phyloP scores from a whole-genome alignment of 2,329 filamentous ascomycete species.

The Aspergillus candidus region DNA sequence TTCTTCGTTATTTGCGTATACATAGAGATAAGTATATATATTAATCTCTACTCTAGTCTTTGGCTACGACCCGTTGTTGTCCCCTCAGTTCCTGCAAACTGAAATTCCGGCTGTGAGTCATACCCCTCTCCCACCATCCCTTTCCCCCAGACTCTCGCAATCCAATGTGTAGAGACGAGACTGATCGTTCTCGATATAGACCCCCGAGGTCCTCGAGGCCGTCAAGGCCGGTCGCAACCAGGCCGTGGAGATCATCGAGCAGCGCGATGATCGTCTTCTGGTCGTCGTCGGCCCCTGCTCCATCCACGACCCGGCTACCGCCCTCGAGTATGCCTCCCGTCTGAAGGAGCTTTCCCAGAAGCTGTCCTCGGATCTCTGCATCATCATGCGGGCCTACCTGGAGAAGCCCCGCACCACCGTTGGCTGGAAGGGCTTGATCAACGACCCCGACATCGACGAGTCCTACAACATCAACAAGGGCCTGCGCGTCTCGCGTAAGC shows the following conservation, averaged over 20 bases:
- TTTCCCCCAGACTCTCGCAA: background rate
- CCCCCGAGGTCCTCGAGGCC: constrained; percentile 34
- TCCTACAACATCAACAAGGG: constrained; percentile 99
- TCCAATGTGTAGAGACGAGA: constrained; percentile 8
- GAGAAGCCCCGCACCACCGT: constrained; percentile 98
- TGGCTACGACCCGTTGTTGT: constrained; percentile 89
- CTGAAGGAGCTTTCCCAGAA: constrained; percentile 72
- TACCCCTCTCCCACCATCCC: constrained; percentile 42
- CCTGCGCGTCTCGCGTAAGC: constrained; percentile 79
- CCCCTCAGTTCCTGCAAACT: constrained; percentile 75
- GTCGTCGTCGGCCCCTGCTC: constrained; percentile 95
- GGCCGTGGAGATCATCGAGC: constrained; percentile 67
- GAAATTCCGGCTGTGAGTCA: constrained; percentile 66
- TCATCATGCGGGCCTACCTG: constrained; percentile 98
- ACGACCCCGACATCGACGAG: constrained; percentile 95
- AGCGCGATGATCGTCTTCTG: constrained; percentile 74
- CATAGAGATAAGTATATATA: background rate
- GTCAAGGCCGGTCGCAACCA: constrained; percentile 45
- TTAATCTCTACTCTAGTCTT: constrained; percentile 56
- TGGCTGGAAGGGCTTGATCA: constrained; percentile 98
- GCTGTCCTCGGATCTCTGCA: constrained; percentile 74
- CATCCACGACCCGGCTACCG: constrained; percentile 85
- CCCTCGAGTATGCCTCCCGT: constrained; percentile 78
- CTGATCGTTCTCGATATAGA: constrained; percentile 20
- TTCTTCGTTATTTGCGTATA: background rate